Evolutionary conservation across 345 rosid species (phyloP).

Genomic region (Murraya koenigii): DNA sequence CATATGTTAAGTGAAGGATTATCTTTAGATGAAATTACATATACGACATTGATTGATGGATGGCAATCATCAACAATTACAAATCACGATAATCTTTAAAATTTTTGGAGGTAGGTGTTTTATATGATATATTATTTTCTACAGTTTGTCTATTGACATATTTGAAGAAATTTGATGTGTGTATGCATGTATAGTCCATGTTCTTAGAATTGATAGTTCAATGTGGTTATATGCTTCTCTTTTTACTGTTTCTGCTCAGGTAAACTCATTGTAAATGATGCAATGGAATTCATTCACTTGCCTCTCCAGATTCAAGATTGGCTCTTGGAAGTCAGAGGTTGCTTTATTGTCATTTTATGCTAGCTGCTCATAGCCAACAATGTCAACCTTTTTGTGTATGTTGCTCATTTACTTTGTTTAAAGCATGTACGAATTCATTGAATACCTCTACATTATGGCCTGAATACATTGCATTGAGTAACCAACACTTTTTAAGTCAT

Average conservation of each 20-base stretch:
- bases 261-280: background rate
- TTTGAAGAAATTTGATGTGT: background rate
- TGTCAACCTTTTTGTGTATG: background rate
- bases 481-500: background rate
- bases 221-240: background rate
- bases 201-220: background rate
- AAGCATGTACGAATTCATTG: background rate
- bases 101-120: conserved; percentile 13
- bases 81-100: conserved; percentile 25
- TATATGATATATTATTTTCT: background rate
- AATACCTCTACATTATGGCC: background rate
- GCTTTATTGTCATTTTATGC: background rate
- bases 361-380: background rate
- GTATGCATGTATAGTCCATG: background rate
- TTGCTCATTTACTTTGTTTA: background rate
- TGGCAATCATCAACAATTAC: conserved; percentile 31
- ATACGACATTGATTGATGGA: conserved; percentile 57
- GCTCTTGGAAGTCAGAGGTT: conserved; percentile 8
- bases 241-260: background rate
- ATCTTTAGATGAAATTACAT: conserved; percentile 56
- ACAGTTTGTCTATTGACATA: background rate
- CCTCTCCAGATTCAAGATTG: conserved; percentile 7
- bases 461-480: background rate
- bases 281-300: background rate
- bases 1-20: conserved; percentile 30